Evolutionary conservation across 2,329 filamentous ascomycete species (phyloP).

Genomic region (Neocucurbitaria cava): DNA sequence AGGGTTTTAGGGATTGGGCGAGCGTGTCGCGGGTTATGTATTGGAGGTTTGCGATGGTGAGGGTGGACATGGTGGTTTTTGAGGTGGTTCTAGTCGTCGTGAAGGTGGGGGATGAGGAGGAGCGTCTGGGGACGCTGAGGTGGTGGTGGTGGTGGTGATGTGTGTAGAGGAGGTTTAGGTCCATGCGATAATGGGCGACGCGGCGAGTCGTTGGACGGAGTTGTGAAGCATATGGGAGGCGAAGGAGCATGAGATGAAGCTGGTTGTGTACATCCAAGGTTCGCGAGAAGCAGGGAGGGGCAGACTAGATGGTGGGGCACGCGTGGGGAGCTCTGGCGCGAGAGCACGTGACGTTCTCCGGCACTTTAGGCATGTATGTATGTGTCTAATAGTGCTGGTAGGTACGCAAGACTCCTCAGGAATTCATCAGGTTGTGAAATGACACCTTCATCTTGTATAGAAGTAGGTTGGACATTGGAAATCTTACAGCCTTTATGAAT

Average conservation of each 20-base stretch:
- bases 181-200: slow-evolving; percentile 23
- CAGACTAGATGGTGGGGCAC: slow-evolving; percentile 10
- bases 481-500: not conserved
- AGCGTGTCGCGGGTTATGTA: slow-evolving; percentile 73
- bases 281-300: not conserved
- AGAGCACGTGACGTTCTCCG: slow-evolving; percentile 16
- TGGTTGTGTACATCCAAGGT: too few relatives aligned
- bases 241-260: not conserved
- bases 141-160: slow-evolving; percentile 12
- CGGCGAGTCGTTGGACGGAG: not conserved
- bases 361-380: too few relatives aligned
- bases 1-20: slow-evolving; percentile 54
- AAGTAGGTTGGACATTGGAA: not conserved
- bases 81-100: not conserved
- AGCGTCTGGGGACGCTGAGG: slow-evolving; percentile 1
- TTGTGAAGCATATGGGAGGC: not conserved
- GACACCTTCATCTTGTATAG: too few relatives aligned
- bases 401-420: too few relatives aligned
- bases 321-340: slow-evolving; percentile 11
- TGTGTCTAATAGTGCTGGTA: too few relatives aligned
- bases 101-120: slow-evolving; percentile 2
- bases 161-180: slow-evolving; percentile 23
- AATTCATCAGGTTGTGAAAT: too few relatives aligned
- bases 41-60: slow-evolving; percentile 68
- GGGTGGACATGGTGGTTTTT: slow-evolving; percentile 50